Evolutionary conservation across 1,139 yeast genomes (phyloP), one percentile per base, ranked within the genome.

Genomic region (Magnusiomyces paraingens): DNA sequence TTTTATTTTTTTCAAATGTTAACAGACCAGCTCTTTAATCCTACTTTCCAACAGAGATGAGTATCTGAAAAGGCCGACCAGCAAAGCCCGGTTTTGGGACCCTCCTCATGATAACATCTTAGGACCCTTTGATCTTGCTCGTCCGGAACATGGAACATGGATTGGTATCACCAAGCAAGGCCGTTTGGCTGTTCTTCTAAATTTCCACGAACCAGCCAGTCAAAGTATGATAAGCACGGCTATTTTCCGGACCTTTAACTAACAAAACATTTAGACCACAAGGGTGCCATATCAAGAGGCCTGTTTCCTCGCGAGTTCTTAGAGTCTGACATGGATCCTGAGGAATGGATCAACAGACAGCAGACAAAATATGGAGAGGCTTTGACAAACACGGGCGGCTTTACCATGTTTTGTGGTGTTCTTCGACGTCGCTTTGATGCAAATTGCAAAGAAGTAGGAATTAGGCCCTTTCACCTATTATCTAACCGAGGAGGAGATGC

Each of bases 111-210:
- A 61, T 15, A 64, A 70, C 40, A 70, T 87, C 1, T 66, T 90
- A 12, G 79, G 87, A 4, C 98, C 98, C 0, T 71, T 77, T 40
- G 99, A 93, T 67, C 66, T 86, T 61, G 90, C 84, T 0, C 72
- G 93, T 52, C 70, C 74, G 0, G 91, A 83, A 59, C 89, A 82
- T 62, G 98, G 99, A 0, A 87, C 97, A 0, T 93, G 99, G 99
- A 80, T 89, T 1, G 97, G 96, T 0, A 78, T 86, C 1, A 78
- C 82, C 49, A 73, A 73, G 36, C 67, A 65, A 2, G 94, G 94
- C 0, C 77, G 80, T 55, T 59, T 91, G 1, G 87, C 95, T 0
- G 86, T 86, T 1, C 73, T 93, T 46, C 82, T 93, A 20, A 93
- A 93, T 66, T 83, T 80, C 63, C 73, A 67, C 48, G 88, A 64